Base-by-base conservation (phyloP, 139 green algal genomes). In the Gonium pectorale region DNA sequence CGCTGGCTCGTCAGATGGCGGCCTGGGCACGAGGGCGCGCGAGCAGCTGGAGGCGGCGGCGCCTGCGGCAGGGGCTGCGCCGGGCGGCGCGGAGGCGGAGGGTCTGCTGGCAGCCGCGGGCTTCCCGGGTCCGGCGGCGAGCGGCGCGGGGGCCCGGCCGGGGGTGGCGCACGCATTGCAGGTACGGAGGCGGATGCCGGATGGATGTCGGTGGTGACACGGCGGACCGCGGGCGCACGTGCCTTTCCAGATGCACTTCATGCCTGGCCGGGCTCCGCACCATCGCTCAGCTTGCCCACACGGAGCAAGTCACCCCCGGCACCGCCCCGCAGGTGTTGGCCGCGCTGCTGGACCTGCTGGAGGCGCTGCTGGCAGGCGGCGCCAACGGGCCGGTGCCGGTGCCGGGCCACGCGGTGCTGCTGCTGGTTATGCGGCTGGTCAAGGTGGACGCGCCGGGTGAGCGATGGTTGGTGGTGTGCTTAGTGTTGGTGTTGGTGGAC, bases 401-500 rank as follows among this genome's bases (percentile, higher is more conserved):
- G 51, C 91, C 91, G 9, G 31, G 62, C 5, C 51, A 67, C 56
- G 75, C 60, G 33, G 17, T 94, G 60, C 63, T 92, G 40, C 72
- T 87, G 80, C 81, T 92, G 62, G 64, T 56, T 24, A 80, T 80
- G 35, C 77, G 91, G 13, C 56, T 94, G 52, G 49, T 92, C 21
- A 74, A 60, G 51, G 56, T 90, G 60, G 91, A 94, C 43, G 70
- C 86, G 35, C 19, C 62, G 21, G 75, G 78, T 84, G 62, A 27
- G 75, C n/a, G n/a, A n/a, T n/a, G n/a, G n/a, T n/a, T n/a, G n/a
- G n/a, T n/a, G n/a, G n/a, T n/a, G n/a, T n/a, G n/a, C n/a, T n/a
- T n/a, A n/a, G n/a, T n/a, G n/a, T n/a, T n/a, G n/a, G n/a, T n/a
- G n/a, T n/a, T n/a, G n/a, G n/a, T n/a, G n/a, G n/a, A n/a, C n/a